phyloP scores from a whole-genome alignment of 2,329 filamentous ascomycete genomes.

The Talaromyces pinophilus region DNA sequence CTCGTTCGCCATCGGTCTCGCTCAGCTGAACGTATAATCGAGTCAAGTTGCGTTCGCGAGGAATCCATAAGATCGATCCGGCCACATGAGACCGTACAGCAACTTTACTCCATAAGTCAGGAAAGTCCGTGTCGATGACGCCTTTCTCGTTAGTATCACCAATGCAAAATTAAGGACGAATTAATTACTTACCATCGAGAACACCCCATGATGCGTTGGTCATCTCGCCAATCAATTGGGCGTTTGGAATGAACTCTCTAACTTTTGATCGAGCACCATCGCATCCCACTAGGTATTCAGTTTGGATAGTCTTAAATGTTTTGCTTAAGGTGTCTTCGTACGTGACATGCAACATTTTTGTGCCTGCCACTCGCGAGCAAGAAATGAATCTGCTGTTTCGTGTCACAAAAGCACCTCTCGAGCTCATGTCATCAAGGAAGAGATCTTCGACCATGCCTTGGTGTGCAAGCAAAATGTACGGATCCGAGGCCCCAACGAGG shows the following conservation, averaged over 20 bases:
- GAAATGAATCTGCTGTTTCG: conserved; percentile 64
- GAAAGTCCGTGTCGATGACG: conserved; percentile 58
- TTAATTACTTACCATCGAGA: conserved; percentile 41
- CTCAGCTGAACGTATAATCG: conserved; percentile 66
- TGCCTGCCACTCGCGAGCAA: conserved; percentile 50
- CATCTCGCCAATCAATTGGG: conserved; percentile 58
- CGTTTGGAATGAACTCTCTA: conserved; percentile 55
- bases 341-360: conserved; percentile 43
- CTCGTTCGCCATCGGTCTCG: conserved; percentile 42
- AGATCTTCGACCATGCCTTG: conserved; percentile 75
- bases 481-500: conserved; percentile 54
- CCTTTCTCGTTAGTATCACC: conserved; percentile 30
- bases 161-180: conserved; percentile 28
- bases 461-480: conserved; percentile 60
- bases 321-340: conserved; percentile 44
- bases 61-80: conserved; percentile 62
- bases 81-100: conserved; percentile 61
- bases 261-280: conserved; percentile 70
- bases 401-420: conserved; percentile 63
- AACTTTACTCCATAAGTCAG: conserved; percentile 60
- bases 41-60: conserved; percentile 63
- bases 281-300: conserved; percentile 67
- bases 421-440: conserved; percentile 68
- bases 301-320: conserved; percentile 45
- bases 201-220: conserved; percentile 44